Base-by-base conservation (phyloP, 805 yeast genomes). In the Kuraishia piskuri region DNA sequence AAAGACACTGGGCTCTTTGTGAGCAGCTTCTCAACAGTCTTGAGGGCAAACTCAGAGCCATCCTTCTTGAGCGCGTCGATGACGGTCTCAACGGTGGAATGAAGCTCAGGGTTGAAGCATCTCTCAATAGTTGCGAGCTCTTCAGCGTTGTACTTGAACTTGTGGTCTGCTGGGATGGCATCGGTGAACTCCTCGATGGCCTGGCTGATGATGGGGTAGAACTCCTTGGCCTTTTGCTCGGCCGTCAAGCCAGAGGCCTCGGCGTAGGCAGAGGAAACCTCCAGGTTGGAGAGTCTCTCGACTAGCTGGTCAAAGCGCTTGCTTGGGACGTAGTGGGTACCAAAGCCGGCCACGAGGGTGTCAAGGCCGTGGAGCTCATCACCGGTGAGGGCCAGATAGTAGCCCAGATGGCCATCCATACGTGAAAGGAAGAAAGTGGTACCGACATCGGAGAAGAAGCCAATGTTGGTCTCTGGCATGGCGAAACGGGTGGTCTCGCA, bases 381-480 rank as follows among this genome's bases (percentile, higher is more conserved):
- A 50, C 97, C 96, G 1, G 98, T 91, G 59, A 91, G 72, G 25
- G 96, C 94, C 58, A 89, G 71, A 69, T 86, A 94, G 66, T 85
- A 80, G 50, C 98, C 97, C 56, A 91, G 71, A 60, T 88, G 82
- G 52, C 88, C 89, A 61, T 89, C 90, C 56, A 90, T 70, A 58
- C 87, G 80, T 36, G 96, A 90, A 60, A 94, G 73, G 70, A 90
- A 91, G 70, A 89, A 92, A 10, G 96, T 82, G 40, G 95, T 85
- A 48, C 97, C 99, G 12, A 94, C 98, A 68, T 94, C 99, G 21
- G 96, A 96, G 71, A 89, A 88, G 68, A 90, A 89, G 1, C 99
- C 99, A 67, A 94, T 94, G 63, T 88, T 90, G 77, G 95, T 87
- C 70, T 94, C 98, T 8, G 99, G 98, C 99, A 94, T 94, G 57